Percentiles rank a stretch among this genome's conserved stretches.
Conservation (phyloP, 768 basidiomycete genomes). For the Suillus subalutaceus region DNA sequence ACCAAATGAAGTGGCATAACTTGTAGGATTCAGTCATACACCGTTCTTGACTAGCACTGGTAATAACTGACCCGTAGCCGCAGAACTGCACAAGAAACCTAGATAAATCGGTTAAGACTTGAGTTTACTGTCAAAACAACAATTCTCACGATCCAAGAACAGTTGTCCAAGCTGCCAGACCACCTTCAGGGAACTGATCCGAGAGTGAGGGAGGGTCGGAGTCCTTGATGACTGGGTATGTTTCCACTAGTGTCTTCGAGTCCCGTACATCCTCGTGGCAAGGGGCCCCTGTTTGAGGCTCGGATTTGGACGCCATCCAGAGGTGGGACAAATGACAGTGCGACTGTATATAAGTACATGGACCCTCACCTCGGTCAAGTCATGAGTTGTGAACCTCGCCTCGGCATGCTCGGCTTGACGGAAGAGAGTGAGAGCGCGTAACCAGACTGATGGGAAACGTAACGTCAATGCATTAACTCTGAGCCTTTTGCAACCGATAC, state of each 20-base stretch:
- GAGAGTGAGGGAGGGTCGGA: neutral
- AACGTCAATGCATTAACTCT: neutral
- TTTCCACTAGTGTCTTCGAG: neutral
- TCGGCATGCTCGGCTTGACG: neutral
- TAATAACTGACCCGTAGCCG: constrained; percentile 32
- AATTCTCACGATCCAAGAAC: constrained; percentile 28
- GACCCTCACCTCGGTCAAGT: neutral
- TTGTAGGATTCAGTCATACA: constrained; percentile 12
- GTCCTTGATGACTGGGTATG: too few species aligned
- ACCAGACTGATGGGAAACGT: neutral
- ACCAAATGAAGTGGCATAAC: constrained; percentile 40
- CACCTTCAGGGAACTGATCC: constrained; percentile 31
- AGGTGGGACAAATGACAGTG: neutral
- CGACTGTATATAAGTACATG: neutral
- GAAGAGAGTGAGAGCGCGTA: neutral
- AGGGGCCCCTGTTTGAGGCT: neutral
- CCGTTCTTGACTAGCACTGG: neutral
- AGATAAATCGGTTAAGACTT: neutral
- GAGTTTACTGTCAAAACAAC: neutral
- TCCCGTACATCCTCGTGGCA: neutral
- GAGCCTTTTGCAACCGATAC: neutral
- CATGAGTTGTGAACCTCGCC: neutral
- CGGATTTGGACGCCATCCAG: neutral
- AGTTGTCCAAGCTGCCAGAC: constrained; percentile 27
- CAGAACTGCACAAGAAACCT: constrained; percentile 37